Percentiles rank a stretch among this genome's conserved stretches.
These are phyloP conservation scores for Cladosporium sp. DNA, from an alignment of 2,329 filamentous ascomycete species.

Conservation along the genomic window DNA sequence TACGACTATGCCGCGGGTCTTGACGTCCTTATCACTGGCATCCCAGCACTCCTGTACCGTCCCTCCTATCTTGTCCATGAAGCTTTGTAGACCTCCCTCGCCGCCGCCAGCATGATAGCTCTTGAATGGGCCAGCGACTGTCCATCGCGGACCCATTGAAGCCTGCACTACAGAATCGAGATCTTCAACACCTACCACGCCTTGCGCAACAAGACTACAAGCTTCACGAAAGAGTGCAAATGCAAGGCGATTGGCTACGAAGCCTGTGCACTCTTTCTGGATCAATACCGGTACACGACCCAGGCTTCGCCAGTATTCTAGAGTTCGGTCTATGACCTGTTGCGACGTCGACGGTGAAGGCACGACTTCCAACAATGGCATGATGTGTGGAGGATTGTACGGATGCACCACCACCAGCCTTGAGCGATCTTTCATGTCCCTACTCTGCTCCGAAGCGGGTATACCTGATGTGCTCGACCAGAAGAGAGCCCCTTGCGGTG, in stretches of 20 bases:
- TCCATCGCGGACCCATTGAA: slow-evolving; percentile 53
- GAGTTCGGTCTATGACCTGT: slow-evolving; percentile 37
- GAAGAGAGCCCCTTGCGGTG: slow-evolving; percentile 43
- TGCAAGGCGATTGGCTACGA: slow-evolving; percentile 55
- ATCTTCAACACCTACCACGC: slow-evolving; percentile 50
- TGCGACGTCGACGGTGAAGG: slow-evolving; percentile 42
- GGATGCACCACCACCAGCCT: slow-evolving; percentile 56
- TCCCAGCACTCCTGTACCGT: slow-evolving; percentile 55
- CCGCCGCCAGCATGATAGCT: slow-evolving; percentile 58
- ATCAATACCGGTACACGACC: slow-evolving; percentile 47
- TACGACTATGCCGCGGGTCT: slow-evolving; percentile 32
- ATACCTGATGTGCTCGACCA: slow-evolving; percentile 59
- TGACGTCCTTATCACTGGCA: slow-evolving; percentile 38
- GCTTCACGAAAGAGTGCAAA: slow-evolving; percentile 56
- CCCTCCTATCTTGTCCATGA: slow-evolving; percentile 54
- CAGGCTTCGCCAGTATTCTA: slow-evolving; percentile 43
- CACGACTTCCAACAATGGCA: slow-evolving; percentile 58
- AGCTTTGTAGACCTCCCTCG: slow-evolving; percentile 47
- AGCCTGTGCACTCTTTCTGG: slow-evolving; percentile 50
- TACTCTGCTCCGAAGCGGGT: slow-evolving; percentile 47
- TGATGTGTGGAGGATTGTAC: slow-evolving; percentile 59
- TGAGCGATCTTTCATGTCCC: slow-evolving; percentile 39
- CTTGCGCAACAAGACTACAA: slow-evolving; percentile 50
- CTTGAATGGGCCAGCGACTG: slow-evolving; percentile 54
- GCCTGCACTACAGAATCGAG: slow-evolving; percentile 50